Evolutionary conservation across 2,329 filamentous ascomycete genomes (phyloP), one percentile per base, ranked within the genome.

Genomic region (Fusarium hostae): DNA sequence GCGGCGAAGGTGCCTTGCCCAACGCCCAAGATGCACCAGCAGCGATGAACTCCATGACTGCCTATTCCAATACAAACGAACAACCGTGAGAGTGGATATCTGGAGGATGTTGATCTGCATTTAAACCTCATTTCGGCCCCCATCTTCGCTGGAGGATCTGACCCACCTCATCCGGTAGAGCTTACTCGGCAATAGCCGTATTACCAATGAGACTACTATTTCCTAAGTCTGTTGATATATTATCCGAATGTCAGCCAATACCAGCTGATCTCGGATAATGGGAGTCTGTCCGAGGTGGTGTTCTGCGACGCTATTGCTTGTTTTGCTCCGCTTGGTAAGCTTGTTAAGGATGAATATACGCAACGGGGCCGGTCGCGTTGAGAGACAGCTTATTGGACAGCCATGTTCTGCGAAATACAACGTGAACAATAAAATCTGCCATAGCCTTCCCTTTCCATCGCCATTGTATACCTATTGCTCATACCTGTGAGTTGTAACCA

Each of bases 11-110:
- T 1, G 65, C 24, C 3, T 26, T 60, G 2, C 63, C 40, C 4
- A 73, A 7, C 3, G 40, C 47, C 70, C 70, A 73, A 4, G 67
- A 55, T 6, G 28, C 47, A 4, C 67, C 71, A 9, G 70, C 71
- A 18, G 40, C 60, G 13, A 73, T 35, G 9, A 73, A 34, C n/a
- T 73, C 71, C 63, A 73, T 73, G 0, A 4, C 3, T 1, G 20
- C 2, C 3, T 10, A 9, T 34, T 6, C 10, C 16, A 6, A 12
- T 2, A 0, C 1, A 18, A 24, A 13, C 5, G 11, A 24, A 24
- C 4, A 5, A 6, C 18, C 24, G 5, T n/a, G 5, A 18, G 16
- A 13, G 16, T 13, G 9, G 24, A 24, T 5, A 12, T 6, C 2
- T 10, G 6, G n/a, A 13, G 32, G 37, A 32, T 5, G 26, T 34